Percentiles rank a stretch among this genome's conserved stretches.
Conservation (phyloP, 495 filamentous ascomycete species). For the Hypoxylon subgilvum region DNA sequence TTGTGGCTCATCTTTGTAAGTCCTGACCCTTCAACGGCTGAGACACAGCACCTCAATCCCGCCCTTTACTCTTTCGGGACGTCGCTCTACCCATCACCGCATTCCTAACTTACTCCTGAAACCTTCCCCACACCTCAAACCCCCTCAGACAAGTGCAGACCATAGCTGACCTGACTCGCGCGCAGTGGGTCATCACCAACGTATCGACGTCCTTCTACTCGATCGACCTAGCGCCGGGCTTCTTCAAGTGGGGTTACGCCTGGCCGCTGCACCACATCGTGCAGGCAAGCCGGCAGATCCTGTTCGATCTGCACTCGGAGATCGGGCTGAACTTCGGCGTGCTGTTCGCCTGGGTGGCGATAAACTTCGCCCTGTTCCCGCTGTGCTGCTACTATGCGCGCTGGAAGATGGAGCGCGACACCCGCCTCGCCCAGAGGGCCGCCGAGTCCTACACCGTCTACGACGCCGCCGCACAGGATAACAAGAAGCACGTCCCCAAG, state of each 20-base stretch:
- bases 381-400: slow-evolving; percentile 64
- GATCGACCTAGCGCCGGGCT: slow-evolving; percentile 62
- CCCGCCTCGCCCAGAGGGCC: slow-evolving; percentile 34
- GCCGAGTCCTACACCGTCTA: slow-evolving; percentile 25
- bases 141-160: neutral
- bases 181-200: slow-evolving; percentile 71
- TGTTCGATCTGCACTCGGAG: slow-evolving; percentile 67
- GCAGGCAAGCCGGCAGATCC: slow-evolving; percentile 64
- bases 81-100: neutral
- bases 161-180: slow-evolving; percentile 1
- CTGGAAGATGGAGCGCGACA: slow-evolving; percentile 59
- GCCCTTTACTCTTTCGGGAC: neutral
- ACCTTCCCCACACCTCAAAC: neutral
- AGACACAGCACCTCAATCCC: too few species aligned
- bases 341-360: slow-evolving; percentile 64
- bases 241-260: slow-evolving; percentile 73
- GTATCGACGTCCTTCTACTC: slow-evolving; percentile 69
- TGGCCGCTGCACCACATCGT: slow-evolving; percentile 76
- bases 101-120: neutral
- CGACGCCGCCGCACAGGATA: slow-evolving; percentile 16
- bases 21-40: too few species aligned
- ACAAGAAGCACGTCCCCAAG: slow-evolving; percentile 31
- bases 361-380: slow-evolving; percentile 65
- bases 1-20: slow-evolving; percentile 70
- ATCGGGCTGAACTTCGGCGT: slow-evolving; percentile 71